These are phyloP conservation scores for Elsinoe ampelina DNA, from an alignment of 2,329 filamentous ascomycete genomes.

Conservation along the genomic window DNA sequence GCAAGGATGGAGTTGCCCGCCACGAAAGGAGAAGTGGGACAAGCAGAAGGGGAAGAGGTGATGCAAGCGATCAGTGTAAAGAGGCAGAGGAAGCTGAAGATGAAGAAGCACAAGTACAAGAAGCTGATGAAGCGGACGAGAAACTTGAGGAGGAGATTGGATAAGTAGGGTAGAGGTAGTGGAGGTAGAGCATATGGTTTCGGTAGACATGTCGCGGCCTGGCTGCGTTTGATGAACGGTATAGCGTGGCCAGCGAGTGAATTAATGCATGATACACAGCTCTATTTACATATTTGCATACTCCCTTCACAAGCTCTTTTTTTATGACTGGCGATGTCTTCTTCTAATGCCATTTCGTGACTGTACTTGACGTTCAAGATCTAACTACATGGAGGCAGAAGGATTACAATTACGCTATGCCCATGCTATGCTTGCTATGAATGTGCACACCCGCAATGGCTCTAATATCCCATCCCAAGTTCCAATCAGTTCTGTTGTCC, in stretches of 20 bases:
- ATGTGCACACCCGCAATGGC: too few species aligned
- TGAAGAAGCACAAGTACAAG: constrained; percentile 99
- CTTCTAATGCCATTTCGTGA: too few species aligned
- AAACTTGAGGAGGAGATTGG: constrained; percentile 77
- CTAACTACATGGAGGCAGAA: background rate
- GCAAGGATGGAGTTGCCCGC: background rate
- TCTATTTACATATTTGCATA: background rate
- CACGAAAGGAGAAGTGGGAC: background rate
- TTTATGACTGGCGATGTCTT: too few species aligned
- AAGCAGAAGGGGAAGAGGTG: constrained; percentile 14
- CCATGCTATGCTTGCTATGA: background rate
- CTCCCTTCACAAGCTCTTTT: background rate
- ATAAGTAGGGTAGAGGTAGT: constrained; percentile 16
- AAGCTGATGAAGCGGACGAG: constrained; percentile 92
- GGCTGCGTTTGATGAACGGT: constrained; percentile 2
- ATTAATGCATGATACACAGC: constrained; percentile 1
- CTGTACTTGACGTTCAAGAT: background rate
- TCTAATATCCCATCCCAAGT: background rate
- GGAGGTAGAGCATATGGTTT: background rate
- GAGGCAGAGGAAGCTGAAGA: constrained; percentile 87
- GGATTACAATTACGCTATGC: constrained; percentile 9
- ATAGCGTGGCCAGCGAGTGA: background rate
- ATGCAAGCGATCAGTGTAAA: constrained; percentile 86
- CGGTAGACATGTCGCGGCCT: background rate
- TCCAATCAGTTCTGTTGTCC: background rate